Base-by-base conservation (phyloP, 2,329 filamentous ascomycete species). In the Penicillium concentricum region DNA sequence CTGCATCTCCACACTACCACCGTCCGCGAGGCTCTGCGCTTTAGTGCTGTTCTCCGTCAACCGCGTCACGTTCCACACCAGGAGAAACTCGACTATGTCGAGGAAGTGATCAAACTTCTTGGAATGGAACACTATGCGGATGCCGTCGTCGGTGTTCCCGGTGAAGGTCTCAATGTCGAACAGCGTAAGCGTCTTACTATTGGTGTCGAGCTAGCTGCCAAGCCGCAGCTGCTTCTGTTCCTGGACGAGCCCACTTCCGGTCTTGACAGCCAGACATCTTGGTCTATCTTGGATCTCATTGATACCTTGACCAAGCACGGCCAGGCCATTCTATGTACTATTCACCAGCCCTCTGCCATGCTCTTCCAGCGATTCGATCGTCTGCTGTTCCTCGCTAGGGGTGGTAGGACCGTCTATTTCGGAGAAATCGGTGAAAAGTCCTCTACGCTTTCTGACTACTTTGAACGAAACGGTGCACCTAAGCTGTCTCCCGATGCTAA, bases 311-410 rank as follows among this genome's bases (percentile, higher is more conserved):
- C 91, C 67, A 89, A 93, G 73, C 89, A 87, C 61, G 92, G 93
- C 16, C 91, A 95, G 72, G 92, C 93, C 50, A 91, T 97, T 74
- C 86, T 97, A n/a, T 96, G 92, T 78, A 97, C 93, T 0, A 97
- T 97, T 59, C 93, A 97, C 73, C 93, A 97, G 74, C 93, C 93
- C n/a, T 95, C 91, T 15, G 92, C 92, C 34, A 92, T 96, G 83
- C 82, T 97, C 51, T 96, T 97, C 80, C 90, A 96, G 72, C 88
- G 91, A 57, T 97, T 88, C 51, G 86, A 88, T 59, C 81, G 82
- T 1, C 74, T 88, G 2, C 74, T 88, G 0, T 86, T 89, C 72
- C 78, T 89, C 3, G 84, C 85, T 9, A 81, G 78, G 54, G 87
- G 87, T 37, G 87, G 87, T 1, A 84, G 80, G 67, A 88, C 85